These are phyloP conservation scores for Trichoderma harzianum DNA, from an alignment of 2,329 filamentous ascomycete genomes.

Conservation along the genomic window DNA sequence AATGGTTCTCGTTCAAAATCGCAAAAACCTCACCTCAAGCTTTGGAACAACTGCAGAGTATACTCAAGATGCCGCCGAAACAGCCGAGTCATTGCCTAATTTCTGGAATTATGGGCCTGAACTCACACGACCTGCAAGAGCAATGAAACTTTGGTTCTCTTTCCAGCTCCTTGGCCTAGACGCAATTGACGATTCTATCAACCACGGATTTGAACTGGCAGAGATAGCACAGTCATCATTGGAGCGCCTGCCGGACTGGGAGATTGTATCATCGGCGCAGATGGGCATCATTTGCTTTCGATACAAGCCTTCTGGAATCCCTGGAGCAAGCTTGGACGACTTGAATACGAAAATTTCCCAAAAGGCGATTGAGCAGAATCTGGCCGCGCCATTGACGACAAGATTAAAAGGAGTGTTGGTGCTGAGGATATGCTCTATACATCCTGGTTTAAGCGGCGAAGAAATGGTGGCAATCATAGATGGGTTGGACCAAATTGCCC, in stretches of 20 bases:
- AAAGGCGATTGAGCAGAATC: slow-evolving; percentile 8
- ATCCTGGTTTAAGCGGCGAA: neutral
- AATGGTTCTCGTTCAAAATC: slow-evolving; percentile 23
- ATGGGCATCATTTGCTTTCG: slow-evolving; percentile 25
- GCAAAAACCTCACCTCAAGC: slow-evolving; percentile 20
- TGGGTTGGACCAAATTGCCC: neutral
- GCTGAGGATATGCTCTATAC: slow-evolving; percentile 18
- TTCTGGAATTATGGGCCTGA: slow-evolving; percentile 29
- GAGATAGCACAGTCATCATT: slow-evolving; percentile 24
- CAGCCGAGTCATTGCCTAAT: slow-evolving; percentile 26
- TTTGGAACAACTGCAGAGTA: slow-evolving; percentile 28
- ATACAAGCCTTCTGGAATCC: slow-evolving; percentile 4
- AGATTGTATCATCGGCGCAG: slow-evolving; percentile 26
- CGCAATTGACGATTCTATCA: slow-evolving; percentile 22
- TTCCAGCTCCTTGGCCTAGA: slow-evolving; percentile 24
- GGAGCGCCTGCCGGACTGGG: slow-evolving; percentile 21
- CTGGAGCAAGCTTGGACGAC: slow-evolving; percentile 11
- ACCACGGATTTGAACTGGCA: slow-evolving; percentile 25
- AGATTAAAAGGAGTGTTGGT: slow-evolving; percentile 17
- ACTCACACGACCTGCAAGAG: slow-evolving; percentile 24
- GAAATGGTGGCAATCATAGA: neutral
- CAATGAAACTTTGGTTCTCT: slow-evolving; percentile 29
- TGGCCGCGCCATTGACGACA: slow-evolving; percentile 20
- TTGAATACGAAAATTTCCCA: slow-evolving; percentile 16
- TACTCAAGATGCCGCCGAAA: slow-evolving; percentile 26